Base-by-base conservation (phyloP, 2,329 filamentous ascomycete species). In the Neodidymelliopsis sp. region DNA sequence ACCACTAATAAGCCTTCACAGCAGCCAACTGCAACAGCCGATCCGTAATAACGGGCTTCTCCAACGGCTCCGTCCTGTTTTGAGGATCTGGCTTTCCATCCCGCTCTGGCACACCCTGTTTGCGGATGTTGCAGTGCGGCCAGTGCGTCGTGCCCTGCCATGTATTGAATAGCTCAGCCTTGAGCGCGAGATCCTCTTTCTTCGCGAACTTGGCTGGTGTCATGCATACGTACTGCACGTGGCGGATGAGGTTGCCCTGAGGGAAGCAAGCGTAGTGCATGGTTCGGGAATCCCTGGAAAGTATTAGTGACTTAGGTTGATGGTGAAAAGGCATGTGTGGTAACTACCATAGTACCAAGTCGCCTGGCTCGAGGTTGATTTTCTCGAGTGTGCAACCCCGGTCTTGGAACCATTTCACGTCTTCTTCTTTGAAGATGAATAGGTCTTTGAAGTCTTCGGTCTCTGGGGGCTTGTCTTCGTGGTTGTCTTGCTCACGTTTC, bases 271-370 rank as follows among this genome's bases (percentile, higher is more conserved):
- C 55, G 31, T 60, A 80, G 59, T 81, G 79, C 39, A 80, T 74
- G 0, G 75, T 77, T 4, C 79, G 65, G 4, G 73, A 75, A 50
- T 79, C 77, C 77, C 77, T 37, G 12, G 1, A 9, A 4, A 77
- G 6, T 12, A 79, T 62, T 4, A 78, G 22, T 27, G 20, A 0
- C 5, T 4, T 15, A 18, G 10, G 13, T 11, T 6, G 4, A 6
- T 1, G 11, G 13, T 8, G 2, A 33, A 12, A 11, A 44, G 2
- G 22, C 20, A 4, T 23, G n/a, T n/a, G n/a, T n/a, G n/a, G n/a
- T n/a, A n/a, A n/a, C n/a, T n/a, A 24, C 36, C 36, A 24, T 4
- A 40, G 29, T 3, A 50, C 68, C 49, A 78, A 60, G 47, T 77
- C 76, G 5, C 76, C 76, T 9, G 74, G 71, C 12, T 74, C 76